Percentiles rank a stretch among this genome's conserved stretches.
Evolutionary conservation across 2,329 filamentous ascomycete species (phyloP).

Genomic region (Aspergillus spinulosporus): DNA sequence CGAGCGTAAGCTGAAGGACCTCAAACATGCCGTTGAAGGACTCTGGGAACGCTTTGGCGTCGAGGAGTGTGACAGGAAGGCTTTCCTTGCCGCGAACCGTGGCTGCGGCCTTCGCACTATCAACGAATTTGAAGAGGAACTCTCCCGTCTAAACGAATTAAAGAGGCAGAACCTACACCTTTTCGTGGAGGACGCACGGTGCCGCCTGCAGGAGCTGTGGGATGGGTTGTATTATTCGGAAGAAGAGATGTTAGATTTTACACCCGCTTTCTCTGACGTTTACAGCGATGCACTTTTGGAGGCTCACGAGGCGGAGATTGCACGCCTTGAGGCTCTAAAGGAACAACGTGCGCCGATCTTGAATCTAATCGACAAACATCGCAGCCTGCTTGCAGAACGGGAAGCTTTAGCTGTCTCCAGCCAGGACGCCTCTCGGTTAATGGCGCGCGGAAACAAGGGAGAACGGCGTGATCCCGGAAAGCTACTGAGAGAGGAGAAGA

Average conservation of each 20-base stretch:
- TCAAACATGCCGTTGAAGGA: conserved; percentile 74
- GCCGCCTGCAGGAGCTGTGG: conserved; percentile 91
- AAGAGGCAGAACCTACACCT: conserved; percentile 94
- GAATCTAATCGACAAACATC: conserved; percentile 78
- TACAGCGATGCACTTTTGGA: conserved; percentile 94
- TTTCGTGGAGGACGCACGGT: conserved; percentile 92
- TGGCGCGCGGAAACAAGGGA: conserved; percentile 87
- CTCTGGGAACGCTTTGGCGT: conserved; percentile 88
- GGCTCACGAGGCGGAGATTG: conserved; percentile 90
- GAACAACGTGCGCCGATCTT: conserved; percentile 86
- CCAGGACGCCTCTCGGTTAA: conserved; percentile 89
- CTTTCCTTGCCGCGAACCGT: conserved; percentile 84
- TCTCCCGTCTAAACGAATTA: conserved; percentile 80
- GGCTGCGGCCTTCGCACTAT: conserved; percentile 89
- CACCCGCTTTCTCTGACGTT: conserved; percentile 93
- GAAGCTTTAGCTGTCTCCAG: conserved; percentile 86
- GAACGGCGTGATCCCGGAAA: conserved; percentile 94
- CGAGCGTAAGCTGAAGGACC: conserved; percentile 73
- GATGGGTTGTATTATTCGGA: conserved; percentile 91
- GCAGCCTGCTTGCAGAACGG: conserved; percentile 77
- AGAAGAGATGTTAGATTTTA: conserved; percentile 98
- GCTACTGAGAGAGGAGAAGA: conserved; percentile 93
- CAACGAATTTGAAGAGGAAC: conserved; percentile 93
- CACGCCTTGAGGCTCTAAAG: conserved; percentile 73
- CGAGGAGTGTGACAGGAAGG: conserved; percentile 77